Evolutionary conservation across 2,329 filamentous ascomycete genomes (phyloP).

Genomic region (Fusarium sp.): DNA sequence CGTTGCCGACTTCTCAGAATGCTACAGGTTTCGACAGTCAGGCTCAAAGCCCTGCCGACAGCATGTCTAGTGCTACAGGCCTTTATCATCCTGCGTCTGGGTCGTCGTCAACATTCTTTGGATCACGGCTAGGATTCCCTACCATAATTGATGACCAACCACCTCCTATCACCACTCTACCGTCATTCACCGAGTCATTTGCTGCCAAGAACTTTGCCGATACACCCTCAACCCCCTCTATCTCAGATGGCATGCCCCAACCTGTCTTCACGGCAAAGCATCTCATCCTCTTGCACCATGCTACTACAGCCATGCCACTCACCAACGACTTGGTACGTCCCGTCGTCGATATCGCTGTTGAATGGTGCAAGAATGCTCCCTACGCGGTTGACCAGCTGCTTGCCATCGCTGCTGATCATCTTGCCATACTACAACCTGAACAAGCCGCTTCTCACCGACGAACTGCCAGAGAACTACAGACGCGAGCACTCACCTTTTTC

Average conservation of each 20-base stretch:
- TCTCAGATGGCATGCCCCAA: slow-evolving; percentile 17
- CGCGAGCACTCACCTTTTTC: slow-evolving; percentile 55
- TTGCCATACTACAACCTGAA: slow-evolving; percentile 39
- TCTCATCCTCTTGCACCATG: slow-evolving; percentile 56
- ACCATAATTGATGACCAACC: slow-evolving; percentile 10
- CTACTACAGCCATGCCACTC: slow-evolving; percentile 44
- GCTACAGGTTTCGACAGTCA: slow-evolving; percentile 18
- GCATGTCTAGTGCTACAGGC: slow-evolving; percentile 29
- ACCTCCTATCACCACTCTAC: slow-evolving; percentile 35
- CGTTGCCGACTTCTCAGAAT: slow-evolving; percentile 6
- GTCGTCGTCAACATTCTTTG: slow-evolving; percentile 31
- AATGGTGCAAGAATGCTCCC: slow-evolving; percentile 51
- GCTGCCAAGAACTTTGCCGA: slow-evolving; percentile 22
- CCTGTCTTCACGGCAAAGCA: slow-evolving; percentile 53
- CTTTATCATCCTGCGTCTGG: slow-evolving; percentile 19
- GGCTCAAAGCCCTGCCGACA: slow-evolving; percentile 40
- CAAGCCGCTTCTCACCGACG: slow-evolving; percentile 41
- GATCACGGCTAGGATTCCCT: slow-evolving; percentile 8
- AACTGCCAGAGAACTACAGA: slow-evolving; percentile 59
- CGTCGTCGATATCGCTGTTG: slow-evolving; percentile 50
- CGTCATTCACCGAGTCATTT: slow-evolving; percentile 39
- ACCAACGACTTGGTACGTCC: slow-evolving; percentile 36
- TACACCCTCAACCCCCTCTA: slow-evolving; percentile 22
- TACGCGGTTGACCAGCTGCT: slow-evolving; percentile 62
- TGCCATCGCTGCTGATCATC: slow-evolving; percentile 59